A percentile compares a stretch with the other conserved stretches of the same genome.
phyloP scores from a whole-genome alignment of 129 eudicot species.

The Flaveria ramosissima region DNA sequence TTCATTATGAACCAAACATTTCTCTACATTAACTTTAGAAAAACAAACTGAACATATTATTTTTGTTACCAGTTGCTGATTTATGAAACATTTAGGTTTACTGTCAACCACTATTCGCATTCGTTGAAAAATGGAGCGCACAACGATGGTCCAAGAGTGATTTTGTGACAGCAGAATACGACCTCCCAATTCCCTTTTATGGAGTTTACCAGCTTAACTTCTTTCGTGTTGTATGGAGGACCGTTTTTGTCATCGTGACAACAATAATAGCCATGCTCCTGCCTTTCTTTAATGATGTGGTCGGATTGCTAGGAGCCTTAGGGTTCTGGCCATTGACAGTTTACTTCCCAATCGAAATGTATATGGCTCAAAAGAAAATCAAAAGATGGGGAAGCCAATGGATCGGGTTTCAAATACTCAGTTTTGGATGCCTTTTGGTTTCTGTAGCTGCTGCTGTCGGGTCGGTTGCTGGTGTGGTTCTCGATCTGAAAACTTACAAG shows the following conservation, averaged over 20 bases:
- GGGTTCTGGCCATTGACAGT: slow-evolving; percentile 77
- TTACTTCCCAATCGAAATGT: slow-evolving; percentile 74
- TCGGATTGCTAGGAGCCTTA: slow-evolving; percentile 70
- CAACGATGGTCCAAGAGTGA: slow-evolving; percentile 48
- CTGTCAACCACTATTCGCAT: slow-evolving; percentile 70
- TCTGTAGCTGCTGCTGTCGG: slow-evolving; percentile 72
- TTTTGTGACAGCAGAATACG: slow-evolving; percentile 51
- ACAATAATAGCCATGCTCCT: slow-evolving; percentile 57
- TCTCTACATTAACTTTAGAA: too few species aligned
- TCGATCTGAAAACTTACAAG: slow-evolving; percentile 50
- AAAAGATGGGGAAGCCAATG: slow-evolving; percentile 51
- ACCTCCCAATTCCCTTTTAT: slow-evolving; percentile 47
- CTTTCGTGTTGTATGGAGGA: slow-evolving; percentile 63
- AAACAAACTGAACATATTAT: too few species aligned
- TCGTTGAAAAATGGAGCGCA: slow-evolving; percentile 62
- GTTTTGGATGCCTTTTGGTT: slow-evolving; percentile 52
- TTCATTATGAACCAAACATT: too few species aligned
- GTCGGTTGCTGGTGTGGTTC: slow-evolving; percentile 54
- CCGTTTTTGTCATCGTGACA: slow-evolving; percentile 44
- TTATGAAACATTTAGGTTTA: slow-evolving; percentile 35
- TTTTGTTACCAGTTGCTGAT: background rate
- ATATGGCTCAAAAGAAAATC: slow-evolving; percentile 60
- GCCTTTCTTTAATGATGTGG: slow-evolving; percentile 78
- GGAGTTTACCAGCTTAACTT: slow-evolving; percentile 55
- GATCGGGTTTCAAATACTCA: slow-evolving; percentile 55